A percentile compares a stretch with the other conserved stretches of the same genome.
These are phyloP conservation scores for Saturnispora quitensis DNA, from an alignment of 805 yeast genomes.

Conservation along the genomic window DNA sequence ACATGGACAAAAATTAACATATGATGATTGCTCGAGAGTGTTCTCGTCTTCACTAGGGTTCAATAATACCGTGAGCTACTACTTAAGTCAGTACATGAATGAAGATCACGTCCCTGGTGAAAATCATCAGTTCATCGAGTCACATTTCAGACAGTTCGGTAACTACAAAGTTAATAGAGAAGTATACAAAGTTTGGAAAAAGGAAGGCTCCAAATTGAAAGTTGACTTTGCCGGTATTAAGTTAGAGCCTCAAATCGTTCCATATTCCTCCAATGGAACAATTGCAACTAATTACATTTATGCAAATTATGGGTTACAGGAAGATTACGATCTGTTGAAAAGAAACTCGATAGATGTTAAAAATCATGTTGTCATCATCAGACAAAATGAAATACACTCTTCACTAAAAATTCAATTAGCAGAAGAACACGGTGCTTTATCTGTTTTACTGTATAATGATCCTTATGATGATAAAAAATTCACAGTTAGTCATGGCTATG, in stretches of 20 bases:
- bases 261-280: conserved; percentile 57
- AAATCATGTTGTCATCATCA: conserved; percentile 51
- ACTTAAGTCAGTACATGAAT: conserved; percentile 15
- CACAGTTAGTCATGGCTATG: conserved; percentile 46
- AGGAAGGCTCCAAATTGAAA: neutral
- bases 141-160: conserved; percentile 12
- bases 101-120: conserved; percentile 22
- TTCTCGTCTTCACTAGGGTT: conserved; percentile 28
- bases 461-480: conserved; percentile 53
- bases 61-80: conserved; percentile 17
- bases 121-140: conserved; percentile 14
- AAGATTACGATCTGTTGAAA: conserved; percentile 42
- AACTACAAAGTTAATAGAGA: conserved; percentile 38
- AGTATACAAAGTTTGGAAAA: conserved; percentile 46
- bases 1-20: conserved; percentile 57
- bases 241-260: conserved; percentile 38
- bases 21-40: conserved; percentile 59
- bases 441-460: conserved; percentile 48
- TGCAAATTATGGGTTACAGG: conserved; percentile 49
- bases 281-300: conserved; percentile 46
- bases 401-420: conserved; percentile 57
- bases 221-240: conserved; percentile 26
- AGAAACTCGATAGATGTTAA: conserved; percentile 34
- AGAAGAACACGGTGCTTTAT: conserved; percentile 51
- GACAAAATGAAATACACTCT: conserved; percentile 41